These are phyloP conservation scores for Collybia nuda DNA, from an alignment of 768 basidiomycete species.

Conservation along the genomic window DNA sequence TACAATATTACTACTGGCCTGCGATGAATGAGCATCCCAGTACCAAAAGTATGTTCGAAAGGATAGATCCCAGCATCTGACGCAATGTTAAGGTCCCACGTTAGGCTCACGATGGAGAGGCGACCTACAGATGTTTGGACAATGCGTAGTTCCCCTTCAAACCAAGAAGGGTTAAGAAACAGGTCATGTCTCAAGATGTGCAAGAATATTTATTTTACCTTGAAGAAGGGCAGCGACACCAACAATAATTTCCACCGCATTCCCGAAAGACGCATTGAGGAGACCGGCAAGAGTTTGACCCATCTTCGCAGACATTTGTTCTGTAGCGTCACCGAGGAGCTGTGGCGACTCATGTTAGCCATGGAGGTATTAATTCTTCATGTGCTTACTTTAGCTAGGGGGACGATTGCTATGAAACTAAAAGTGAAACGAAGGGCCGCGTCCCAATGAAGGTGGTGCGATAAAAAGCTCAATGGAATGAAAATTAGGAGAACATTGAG, in stretches of 20 bases:
- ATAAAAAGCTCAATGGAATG: constrained; percentile 68
- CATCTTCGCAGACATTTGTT: constrained; percentile 74
- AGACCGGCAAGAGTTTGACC: constrained; percentile 87
- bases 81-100: not conserved
- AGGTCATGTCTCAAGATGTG: not conserved
- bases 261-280: constrained; percentile 82
- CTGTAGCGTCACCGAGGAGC: constrained; percentile 81
- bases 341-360: constrained; percentile 21
- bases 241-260: constrained; percentile 88
- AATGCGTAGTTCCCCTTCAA: constrained; percentile 73
- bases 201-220: constrained; percentile 38
- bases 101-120: not conserved
- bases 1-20: constrained; percentile 36
- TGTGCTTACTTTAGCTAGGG: constrained; percentile 71
- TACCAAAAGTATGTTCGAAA: constrained; percentile 89
- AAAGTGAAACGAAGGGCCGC: constrained; percentile 71
- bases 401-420: constrained; percentile 82
- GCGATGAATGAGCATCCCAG: constrained; percentile 90
- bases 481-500: constrained; percentile 79
- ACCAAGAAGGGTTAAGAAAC: not conserved
- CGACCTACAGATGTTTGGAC: constrained; percentile 82
- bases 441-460: constrained; percentile 74
- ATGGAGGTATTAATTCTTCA: constrained; percentile 2
- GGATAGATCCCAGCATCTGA: constrained; percentile 86
- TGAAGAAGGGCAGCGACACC: constrained; percentile 82